Evolutionary conservation across 257 asterid genomes (phyloP).

Genomic region (Scutellaria barbata): DNA sequence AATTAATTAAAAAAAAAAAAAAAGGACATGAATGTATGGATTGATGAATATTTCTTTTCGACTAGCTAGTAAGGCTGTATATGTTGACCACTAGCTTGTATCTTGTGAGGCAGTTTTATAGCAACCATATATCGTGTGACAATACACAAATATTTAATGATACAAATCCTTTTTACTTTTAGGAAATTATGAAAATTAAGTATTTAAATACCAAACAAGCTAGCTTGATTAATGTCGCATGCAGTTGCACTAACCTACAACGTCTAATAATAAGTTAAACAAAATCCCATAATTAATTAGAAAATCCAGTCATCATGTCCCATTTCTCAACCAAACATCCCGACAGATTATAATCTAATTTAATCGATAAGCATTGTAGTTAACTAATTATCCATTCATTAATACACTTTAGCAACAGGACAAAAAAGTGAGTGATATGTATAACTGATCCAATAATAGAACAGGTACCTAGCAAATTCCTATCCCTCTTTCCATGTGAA

Average conservation of each 20-base stretch:
- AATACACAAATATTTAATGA: no score
- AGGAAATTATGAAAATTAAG: no score
- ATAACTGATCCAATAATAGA: conserved; percentile 29
- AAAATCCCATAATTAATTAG: background rate
- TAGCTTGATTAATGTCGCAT: background rate
- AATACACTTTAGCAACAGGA: conserved; percentile 19
- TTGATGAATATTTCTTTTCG: no score
- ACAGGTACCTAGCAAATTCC: conserved; percentile 41
- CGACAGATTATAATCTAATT: conserved; percentile 26
- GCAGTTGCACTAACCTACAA: background rate
- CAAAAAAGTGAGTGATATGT: conserved; percentile 20
- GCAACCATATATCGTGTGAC: no score
- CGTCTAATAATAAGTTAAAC: background rate
- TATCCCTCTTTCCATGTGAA: conserved; percentile 33
- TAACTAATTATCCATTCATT: conserved; percentile 9
- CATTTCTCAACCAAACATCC: conserved; percentile 19
- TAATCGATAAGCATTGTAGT: conserved; percentile 11
- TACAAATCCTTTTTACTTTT: no score
- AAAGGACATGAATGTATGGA: no score
- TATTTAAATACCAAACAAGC: conserved; percentile 1
- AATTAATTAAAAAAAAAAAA: no score
- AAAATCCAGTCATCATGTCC: conserved; percentile 12
- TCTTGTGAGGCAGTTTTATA: no score
- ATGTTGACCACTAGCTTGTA: no score
- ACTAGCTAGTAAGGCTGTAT: no score